Evolutionary conservation across 371 early-diverging fungal species (phyloP), one percentile per base, ranked within the genome.

Genomic region (Fennellomyces sp.): DNA sequence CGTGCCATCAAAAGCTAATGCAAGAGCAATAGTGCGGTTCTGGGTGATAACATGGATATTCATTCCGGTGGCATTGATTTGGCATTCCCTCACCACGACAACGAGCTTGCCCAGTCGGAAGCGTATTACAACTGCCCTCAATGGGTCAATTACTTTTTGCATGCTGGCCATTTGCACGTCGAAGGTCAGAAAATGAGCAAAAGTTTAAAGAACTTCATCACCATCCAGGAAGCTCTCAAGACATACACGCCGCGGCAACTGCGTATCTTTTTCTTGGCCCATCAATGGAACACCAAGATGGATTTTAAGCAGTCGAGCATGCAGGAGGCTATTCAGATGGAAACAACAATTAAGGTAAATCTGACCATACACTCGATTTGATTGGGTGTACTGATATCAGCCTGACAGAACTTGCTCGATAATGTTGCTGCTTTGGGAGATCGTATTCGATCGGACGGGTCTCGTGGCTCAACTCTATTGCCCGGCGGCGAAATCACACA

Each of bases 151-250:
- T 99, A 99, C 86, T 99, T 99, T 75, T 70, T 98, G 62, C 99
- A 99, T 77, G 88, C 96, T 45, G 99, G 99, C 28, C 99, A 99
- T 80, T 85, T 99, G 65, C 96, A 99, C 70, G 94, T 99, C 50
- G 96, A 98, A 66, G 99, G 99, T 19, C 88, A 89, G 67, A 99
- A 99, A 83, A 99, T 99, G 99, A 94, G 94, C 66, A 99, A 99
- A 85, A 93, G 93, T 64, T 79, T 99, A 36, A 99, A 99, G 84
- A 99, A 99, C 84, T 99, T 99, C 76, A 91, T 97, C 58, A 91
- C 97, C 2, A 96, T 99, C 52, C 83, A 88, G 76, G 94, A 98
- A 71, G 94, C 96, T 17, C 83, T 99, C 47, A 77, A 89, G 58
- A 88, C 84, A 57, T 88, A 91, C 72, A 85, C 93, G 7, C 83